phyloP scores from a whole-genome alignment of 345 rosid genomes.

The Dimocarpus longan region DNA sequence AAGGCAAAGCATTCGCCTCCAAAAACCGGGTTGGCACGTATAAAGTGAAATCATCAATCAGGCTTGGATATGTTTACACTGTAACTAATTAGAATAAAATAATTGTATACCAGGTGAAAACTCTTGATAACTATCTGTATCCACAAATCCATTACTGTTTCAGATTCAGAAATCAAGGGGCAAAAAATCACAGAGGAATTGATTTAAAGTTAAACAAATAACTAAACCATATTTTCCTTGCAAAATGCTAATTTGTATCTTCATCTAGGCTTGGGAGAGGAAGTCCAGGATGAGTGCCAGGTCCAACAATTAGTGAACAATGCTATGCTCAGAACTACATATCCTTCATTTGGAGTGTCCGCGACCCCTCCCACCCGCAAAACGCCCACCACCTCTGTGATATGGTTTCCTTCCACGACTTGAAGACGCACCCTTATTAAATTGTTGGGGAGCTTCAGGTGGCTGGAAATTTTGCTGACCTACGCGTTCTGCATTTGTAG shows the following conservation, averaged over 20 bases:
- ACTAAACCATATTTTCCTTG: not conserved
- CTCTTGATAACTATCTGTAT: not conserved
- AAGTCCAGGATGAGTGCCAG: not conserved
- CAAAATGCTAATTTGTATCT: not conserved
- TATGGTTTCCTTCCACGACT: slow-evolving; percentile 44
- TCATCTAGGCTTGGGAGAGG: not conserved
- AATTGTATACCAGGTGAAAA: no score
- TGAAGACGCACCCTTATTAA: slow-evolving; percentile 43
- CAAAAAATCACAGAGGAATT: not conserved
- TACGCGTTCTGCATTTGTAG: slow-evolving; percentile 24
- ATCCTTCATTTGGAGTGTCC: slow-evolving; percentile 26
- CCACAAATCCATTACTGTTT: not conserved
- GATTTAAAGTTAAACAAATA: not conserved
- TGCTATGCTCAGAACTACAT: no score
- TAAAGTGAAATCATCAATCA: no score
- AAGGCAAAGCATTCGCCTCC: no score
- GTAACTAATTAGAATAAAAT: no score
- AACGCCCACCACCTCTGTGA: slow-evolving; percentile 46
- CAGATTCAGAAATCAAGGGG: not conserved
- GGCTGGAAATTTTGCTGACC: slow-evolving; percentile 31
- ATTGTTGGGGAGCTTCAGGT: slow-evolving; percentile 41
- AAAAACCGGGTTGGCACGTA: no score
- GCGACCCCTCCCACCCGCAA: slow-evolving; percentile 46
- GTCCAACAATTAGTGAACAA: not conserved
- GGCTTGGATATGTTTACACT: no score